Evolutionary conservation across 2,329 filamentous ascomycete genomes (phyloP), one percentile per base, ranked within the genome.

Genomic region (Fragosphaeria purpurea): DNA sequence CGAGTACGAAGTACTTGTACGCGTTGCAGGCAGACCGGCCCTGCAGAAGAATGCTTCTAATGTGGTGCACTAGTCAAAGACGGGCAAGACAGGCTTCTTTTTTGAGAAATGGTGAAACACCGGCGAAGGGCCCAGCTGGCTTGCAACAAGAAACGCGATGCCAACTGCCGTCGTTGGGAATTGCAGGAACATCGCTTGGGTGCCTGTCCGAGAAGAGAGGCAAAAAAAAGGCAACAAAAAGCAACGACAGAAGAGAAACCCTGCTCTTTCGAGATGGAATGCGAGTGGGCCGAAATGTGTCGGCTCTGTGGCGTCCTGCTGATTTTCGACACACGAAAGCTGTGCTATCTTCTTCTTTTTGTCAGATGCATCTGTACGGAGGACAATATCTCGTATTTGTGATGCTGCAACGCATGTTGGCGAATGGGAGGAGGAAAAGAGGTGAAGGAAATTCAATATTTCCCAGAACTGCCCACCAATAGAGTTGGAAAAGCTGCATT

Each of bases 141-240:
- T 13, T 31, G 13, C 31, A 31, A 37, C 7, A 7, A 22, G 11
- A 35, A 37, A 49, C 9, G 22, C 41, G 48, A 41, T 30, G 41
- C 10, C 51, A 45, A 48, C 51, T 53, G 42, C 51, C 51, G 51
- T 37, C 40, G 47, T 50, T 42, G 50, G 50, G 37, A 47, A 22
- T 22, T 22, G 22, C 22, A 22, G 22, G 22, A 22, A 22, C 22
- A n/a, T n/a, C n/a, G 22, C 22, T 22, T 22, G 22, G 22, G 22
- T 22, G 22, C 22, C 22, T 22, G 22, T 22, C 22, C 3, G 37
- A 13, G 41, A 42, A 43, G 47, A 44, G 41, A 50, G 34, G 4
- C 40, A 10, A 8, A 37, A 37, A 37, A 34, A 35, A 50, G 41
- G 41, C 39, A 41, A 32, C 41, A 48, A 44, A 51, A 41, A n/a